These are phyloP conservation scores for Parafenestella ontariensis DNA, from an alignment of 2,329 filamentous ascomycete species.

Conservation along the genomic window DNA sequence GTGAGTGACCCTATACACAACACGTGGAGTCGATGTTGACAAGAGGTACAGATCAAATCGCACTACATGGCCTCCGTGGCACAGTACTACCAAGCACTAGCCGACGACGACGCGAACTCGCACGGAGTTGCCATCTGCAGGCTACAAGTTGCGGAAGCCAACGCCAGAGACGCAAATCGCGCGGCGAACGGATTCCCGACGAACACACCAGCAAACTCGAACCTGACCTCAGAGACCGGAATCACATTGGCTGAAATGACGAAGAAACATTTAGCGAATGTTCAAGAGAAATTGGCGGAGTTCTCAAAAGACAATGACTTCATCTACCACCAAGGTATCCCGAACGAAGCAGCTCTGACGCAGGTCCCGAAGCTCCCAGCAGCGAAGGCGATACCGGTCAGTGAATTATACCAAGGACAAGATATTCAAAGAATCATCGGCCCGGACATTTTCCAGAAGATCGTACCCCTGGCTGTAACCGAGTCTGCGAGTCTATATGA, in stretches of 20 bases:
- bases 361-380: constrained; percentile 90
- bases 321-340: constrained; percentile 94
- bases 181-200: constrained; percentile 81
- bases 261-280: constrained; percentile 79
- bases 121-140: constrained; percentile 86
- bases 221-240: constrained; percentile 82
- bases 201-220: constrained; percentile 79
- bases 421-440: constrained; percentile 97
- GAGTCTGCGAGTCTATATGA: constrained; percentile 97
- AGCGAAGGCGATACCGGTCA: constrained; percentile 95
- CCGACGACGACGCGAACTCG: constrained; percentile 86
- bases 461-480: constrained; percentile 93
- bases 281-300: constrained; percentile 80
- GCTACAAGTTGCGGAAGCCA: constrained; percentile 78
- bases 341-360: constrained; percentile 80
- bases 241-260: constrained; percentile 77
- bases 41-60: constrained; percentile 70
- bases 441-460: constrained; percentile 95
- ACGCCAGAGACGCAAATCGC: constrained; percentile 79
- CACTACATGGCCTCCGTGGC: constrained; percentile 84
- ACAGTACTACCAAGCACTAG: constrained; percentile 91
- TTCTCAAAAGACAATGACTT: constrained; percentile 94
- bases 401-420: constrained; percentile 94
- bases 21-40: constrained; percentile 8
- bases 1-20: constrained; percentile 53